Base-by-base conservation (phyloP, 768 basidiomycete species). In the Trametes cingulata region DNA sequence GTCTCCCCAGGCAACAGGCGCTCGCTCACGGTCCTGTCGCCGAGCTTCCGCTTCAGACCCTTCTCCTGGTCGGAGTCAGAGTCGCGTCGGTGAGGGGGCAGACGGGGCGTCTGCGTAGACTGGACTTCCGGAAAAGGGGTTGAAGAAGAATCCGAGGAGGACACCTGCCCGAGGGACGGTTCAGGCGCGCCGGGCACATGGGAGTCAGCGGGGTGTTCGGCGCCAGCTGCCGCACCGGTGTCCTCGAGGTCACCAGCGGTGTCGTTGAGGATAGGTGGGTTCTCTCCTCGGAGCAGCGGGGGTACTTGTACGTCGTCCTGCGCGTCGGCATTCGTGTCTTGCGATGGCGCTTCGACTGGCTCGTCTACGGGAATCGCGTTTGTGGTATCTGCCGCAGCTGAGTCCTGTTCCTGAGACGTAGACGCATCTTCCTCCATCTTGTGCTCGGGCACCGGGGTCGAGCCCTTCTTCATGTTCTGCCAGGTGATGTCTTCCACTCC, bases 401-500 rank as follows among this genome's bases (percentile, higher is more conserved):
- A 13, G 14, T 40, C 36, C 29, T 51, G 33, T 19, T 35, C 47
- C 45, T 59, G 42, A 2, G 59, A 7, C 0, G 37, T 17, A 8
- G 40, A 2, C 17, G 47, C 49, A 19, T 48, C 59, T 17, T 54
- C 60, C 25, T 53, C 53, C 47, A 63, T 59, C 27, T 29, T 35
- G 7, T 48, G 60, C 19, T 64, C 53, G 20, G 49, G 40, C 19
- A 50, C 55, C 12, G 60, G 58, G 10, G 58, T 50, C 3, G 61
- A 22, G 24, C 70, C 65, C 60, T 80, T 78, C 69, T 74, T 73
- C 58, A 70, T 69, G 57, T 82, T 85, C 70, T 80, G 78, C 89
- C 88, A 89, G 68, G 77, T 85, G 63, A 90, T 82, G 69, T 91
- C 90, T 71, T 90, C 88, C 33, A 91, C 88, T 25, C 87, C 86